Evolutionary conservation across 352 stramenopile genomes (phyloP), one percentile per base, ranked within the genome.

Genomic region (Albugo laibachii): DNA sequence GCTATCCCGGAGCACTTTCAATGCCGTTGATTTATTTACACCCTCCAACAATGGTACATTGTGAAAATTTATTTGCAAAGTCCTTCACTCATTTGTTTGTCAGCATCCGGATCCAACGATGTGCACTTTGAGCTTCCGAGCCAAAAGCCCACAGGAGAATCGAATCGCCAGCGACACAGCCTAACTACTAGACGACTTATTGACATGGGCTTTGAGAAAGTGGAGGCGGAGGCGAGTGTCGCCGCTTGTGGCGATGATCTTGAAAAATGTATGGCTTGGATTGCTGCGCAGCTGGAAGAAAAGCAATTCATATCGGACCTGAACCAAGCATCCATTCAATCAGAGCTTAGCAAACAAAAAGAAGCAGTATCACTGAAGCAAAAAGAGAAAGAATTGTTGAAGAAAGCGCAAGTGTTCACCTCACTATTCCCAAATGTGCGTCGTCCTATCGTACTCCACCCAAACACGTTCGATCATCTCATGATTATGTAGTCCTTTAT

Each of bases 221-320:
- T 72, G 55, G 76, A 89, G 44, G 73, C 69, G 0, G 53, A 78
- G 38, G 61, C 65, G n/a, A 84, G 73, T 44, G 61, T 83, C 34
- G 49, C 59, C 37, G 55, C 61, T 41, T 66, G 63, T 34, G 76
- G 73, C 24, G 56, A 83, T 18, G 54, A 85, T 47, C 59, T 52
- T 2, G 76, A 86, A 35, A 58, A 55, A n/a, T 86, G 74, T 47
- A 86, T 89, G 71, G 1, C 84, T 37, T 89, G 73, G 73, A 81
- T 85, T 47, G 63, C 83, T 38, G 69, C 68, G n/a, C 65, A 71
- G 42, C 50, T 81, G 12, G 76, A 86, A 45, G 76, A 89, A 49
- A 56, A 62, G 45, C 58, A 83, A 47, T 89, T 83, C 41, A 62
- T 58, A 14, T 57, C 66, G 14, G 70, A 89, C 18, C 40, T 89